These are phyloP conservation scores for Pythium aphanidermatum DNA, from an alignment of 352 stramenopile species.

Conservation along the genomic window DNA sequence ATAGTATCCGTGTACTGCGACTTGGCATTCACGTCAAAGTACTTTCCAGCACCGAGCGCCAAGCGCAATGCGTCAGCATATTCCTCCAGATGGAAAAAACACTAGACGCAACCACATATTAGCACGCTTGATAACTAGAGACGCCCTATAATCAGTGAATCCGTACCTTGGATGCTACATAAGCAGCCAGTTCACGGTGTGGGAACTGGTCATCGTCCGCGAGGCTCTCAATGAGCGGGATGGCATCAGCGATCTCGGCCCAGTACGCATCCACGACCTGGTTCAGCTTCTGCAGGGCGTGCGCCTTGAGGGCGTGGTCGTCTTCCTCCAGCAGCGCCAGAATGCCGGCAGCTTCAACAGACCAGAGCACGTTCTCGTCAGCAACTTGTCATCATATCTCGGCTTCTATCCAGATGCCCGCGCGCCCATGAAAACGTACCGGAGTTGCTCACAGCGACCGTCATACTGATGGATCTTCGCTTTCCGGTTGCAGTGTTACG, in stretches of 20 bases:
- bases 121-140: too few relatives aligned
- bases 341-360: slow-evolving; percentile 69
- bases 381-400: not conserved
- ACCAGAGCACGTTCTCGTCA: not conserved
- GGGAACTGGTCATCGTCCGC: slow-evolving; percentile 91
- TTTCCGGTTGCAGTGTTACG: not conserved
- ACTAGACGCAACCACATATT: slow-evolving; percentile 37
- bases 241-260: slow-evolving; percentile 90
- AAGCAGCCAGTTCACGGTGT: slow-evolving; percentile 87
- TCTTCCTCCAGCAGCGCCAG: slow-evolving; percentile 90
- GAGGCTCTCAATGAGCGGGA: slow-evolving; percentile 92
- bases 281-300: slow-evolving; percentile 90
- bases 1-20: slow-evolving; percentile 97
- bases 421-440: slow-evolving; percentile 28
- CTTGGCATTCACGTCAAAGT: slow-evolving; percentile 92
- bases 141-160: slow-evolving; percentile 12
- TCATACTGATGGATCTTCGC: slow-evolving; percentile 31
- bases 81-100: slow-evolving; percentile 99
- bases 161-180: slow-evolving; percentile 83
- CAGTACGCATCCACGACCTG: slow-evolving; percentile 92
- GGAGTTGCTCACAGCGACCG: slow-evolving; percentile 48
- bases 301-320: slow-evolving; percentile 83
- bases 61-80: slow-evolving; percentile 93
- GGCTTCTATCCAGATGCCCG: not conserved
- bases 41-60: slow-evolving; percentile 92